Conservation (phyloP, 139 green algal species). For the Micractinium conductrix region DNA sequence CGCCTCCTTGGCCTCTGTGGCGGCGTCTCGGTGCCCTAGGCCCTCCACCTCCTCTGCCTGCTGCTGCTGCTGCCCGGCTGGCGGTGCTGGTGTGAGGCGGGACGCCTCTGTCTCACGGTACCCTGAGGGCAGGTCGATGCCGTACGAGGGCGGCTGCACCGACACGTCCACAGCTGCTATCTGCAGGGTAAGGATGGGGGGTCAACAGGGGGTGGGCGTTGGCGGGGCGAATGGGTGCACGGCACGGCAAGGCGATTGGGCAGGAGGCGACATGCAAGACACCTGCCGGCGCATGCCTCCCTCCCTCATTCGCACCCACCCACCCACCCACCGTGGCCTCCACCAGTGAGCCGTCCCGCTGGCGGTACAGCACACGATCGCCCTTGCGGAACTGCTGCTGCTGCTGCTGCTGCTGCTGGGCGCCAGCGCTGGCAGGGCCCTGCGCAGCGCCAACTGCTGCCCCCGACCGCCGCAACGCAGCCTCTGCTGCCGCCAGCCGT, state of each 20-base stretch:
- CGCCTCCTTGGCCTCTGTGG: slow-evolving; percentile 39
- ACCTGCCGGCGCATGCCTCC: too few relatives aligned
- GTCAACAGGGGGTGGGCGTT: too few relatives aligned
- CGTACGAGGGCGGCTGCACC: slow-evolving; percentile 32
- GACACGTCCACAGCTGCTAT: slow-evolving; percentile 26
- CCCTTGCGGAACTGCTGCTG: slow-evolving; percentile 25
- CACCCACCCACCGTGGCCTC: slow-evolving; percentile 10
- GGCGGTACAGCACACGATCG: slow-evolving; percentile 17
- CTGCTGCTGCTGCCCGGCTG: background rate
- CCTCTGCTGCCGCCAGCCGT: slow-evolving; percentile 21
- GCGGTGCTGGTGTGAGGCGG: background rate
- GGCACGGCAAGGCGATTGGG: background rate
- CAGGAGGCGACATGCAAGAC: background rate
- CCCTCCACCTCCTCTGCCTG: slow-evolving; percentile 4
- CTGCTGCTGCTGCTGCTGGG: slow-evolving; percentile 6
- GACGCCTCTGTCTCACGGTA: slow-evolving; percentile 33
- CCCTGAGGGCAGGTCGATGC: slow-evolving; percentile 22
- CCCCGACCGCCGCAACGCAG: slow-evolving; percentile 10
- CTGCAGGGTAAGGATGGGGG: background rate
- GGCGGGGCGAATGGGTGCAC: background rate
- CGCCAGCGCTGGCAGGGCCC: background rate
- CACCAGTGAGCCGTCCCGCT: slow-evolving; percentile 4
- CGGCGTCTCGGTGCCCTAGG: slow-evolving; percentile 4
- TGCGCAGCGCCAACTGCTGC: too few relatives aligned
- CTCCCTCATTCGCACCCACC: background rate